phyloP scores from a whole-genome alignment of 352 stramenopile species.

The Globisporangium cylindrosporum region DNA sequence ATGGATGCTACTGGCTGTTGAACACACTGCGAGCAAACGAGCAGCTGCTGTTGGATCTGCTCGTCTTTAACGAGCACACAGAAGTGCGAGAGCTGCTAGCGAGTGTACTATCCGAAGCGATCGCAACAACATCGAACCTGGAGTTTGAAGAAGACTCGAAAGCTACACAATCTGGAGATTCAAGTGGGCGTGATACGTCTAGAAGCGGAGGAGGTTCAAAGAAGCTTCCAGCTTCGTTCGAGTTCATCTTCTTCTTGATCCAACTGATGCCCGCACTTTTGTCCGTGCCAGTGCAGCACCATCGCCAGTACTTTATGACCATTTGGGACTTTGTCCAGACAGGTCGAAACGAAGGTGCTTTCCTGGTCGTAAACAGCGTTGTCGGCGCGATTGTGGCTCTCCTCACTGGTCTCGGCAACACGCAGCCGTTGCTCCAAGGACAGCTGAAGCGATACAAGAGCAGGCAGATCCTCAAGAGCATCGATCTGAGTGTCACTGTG shows the following conservation, averaged over 20 bases:
- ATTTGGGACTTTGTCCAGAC: slow-evolving; percentile 78
- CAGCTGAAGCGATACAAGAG: slow-evolving; percentile 73
- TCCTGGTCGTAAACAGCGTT: slow-evolving; percentile 80
- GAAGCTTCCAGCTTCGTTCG: slow-evolving; percentile 65
- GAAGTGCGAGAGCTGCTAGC: slow-evolving; percentile 74
- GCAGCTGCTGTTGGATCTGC: slow-evolving; percentile 62
- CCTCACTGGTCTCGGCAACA: slow-evolving; percentile 51
- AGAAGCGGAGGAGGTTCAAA: slow-evolving; percentile 22
- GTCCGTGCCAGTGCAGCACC: slow-evolving; percentile 59
- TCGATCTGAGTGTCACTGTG: slow-evolving; percentile 66
- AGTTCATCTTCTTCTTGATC: slow-evolving; percentile 80
- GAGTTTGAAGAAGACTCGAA: slow-evolving; percentile 43
- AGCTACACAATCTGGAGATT: neutral
- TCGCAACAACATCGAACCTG: slow-evolving; percentile 52
- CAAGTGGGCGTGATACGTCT: neutral
- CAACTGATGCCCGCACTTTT: slow-evolving; percentile 76
- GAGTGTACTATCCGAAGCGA: slow-evolving; percentile 64
- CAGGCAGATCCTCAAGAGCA: slow-evolving; percentile 71
- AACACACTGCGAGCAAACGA: slow-evolving; percentile 60
- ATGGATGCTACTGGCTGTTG: slow-evolving; percentile 72
- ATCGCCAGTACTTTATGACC: slow-evolving; percentile 73
- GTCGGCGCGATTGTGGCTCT: slow-evolving; percentile 72
- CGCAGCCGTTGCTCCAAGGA: slow-evolving; percentile 57
- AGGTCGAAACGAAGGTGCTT: slow-evolving; percentile 78
- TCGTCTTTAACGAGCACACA: slow-evolving; percentile 63